Evolutionary conservation across 2,329 filamentous ascomycete species (phyloP).

Genomic region (Domatiomyces catenatus): DNA sequence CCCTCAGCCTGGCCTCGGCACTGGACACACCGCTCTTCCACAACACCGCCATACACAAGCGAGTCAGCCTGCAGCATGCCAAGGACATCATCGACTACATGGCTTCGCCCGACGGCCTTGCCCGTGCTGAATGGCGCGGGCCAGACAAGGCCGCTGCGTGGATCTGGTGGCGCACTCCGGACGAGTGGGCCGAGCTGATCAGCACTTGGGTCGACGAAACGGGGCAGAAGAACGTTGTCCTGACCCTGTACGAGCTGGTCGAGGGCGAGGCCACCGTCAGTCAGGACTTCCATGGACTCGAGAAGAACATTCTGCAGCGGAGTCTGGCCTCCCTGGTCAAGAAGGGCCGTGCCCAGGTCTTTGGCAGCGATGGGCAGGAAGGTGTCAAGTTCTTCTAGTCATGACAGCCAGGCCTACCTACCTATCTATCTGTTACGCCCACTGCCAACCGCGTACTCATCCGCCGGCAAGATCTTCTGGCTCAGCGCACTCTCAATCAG

Average conservation of each 20-base stretch:
- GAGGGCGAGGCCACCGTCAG: slow-evolving; percentile 61
- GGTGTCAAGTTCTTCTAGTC: slow-evolving; percentile 92
- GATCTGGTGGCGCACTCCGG: slow-evolving; percentile 55
- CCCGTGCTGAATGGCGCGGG: slow-evolving; percentile 44
- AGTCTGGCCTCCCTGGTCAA: slow-evolving; percentile 71
- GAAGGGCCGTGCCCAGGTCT: slow-evolving; percentile 81
- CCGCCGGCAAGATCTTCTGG: slow-evolving; percentile 57
- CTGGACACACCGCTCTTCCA: slow-evolving; percentile 44
- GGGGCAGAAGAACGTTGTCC: slow-evolving; percentile 70
- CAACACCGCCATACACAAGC: slow-evolving; percentile 30
- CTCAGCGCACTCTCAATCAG: slow-evolving; percentile 76
- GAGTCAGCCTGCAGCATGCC: slow-evolving; percentile 38
- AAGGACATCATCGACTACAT: slow-evolving; percentile 42
- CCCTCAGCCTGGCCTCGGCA: slow-evolving; percentile 50
- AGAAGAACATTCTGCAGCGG: slow-evolving; percentile 63
- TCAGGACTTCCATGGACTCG: slow-evolving; percentile 78
- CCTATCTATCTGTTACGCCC: not conserved
- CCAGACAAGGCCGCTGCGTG: slow-evolving; percentile 15
- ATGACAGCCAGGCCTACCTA: not conserved
- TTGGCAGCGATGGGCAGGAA: slow-evolving; percentile 72
- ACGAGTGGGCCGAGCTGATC: slow-evolving; percentile 75
- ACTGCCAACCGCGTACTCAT: slow-evolving; percentile 38
- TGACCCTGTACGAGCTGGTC: slow-evolving; percentile 83
- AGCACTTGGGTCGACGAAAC: slow-evolving; percentile 75
- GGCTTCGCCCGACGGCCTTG: slow-evolving; percentile 35